Evolutionary conservation across 129 eudicot genomes (phyloP).

Genomic region (Flaveria trinervia): DNA sequence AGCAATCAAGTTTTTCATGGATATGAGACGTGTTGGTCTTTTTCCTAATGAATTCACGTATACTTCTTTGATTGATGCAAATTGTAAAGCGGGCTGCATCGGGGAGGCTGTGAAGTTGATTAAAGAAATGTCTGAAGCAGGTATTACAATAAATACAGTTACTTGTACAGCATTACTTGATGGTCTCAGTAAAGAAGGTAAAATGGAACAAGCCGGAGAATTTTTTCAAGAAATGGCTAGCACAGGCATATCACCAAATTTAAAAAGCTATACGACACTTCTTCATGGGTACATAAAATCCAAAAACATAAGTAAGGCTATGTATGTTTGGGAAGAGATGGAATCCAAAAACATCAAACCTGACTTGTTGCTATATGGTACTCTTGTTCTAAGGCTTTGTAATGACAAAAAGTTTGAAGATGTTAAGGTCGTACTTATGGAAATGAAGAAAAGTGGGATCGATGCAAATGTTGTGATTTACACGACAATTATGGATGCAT

Average conservation of each 20-base stretch:
- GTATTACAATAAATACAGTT: conserved; percentile 59
- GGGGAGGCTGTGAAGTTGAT: conserved; percentile 63
- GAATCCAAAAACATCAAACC: conserved; percentile 50
- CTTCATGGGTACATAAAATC: conserved; percentile 73
- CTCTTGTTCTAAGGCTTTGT: conserved; percentile 73
- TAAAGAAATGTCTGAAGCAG: conserved; percentile 76
- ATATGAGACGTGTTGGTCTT: conserved; percentile 86
- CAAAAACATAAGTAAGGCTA: conserved; percentile 50
- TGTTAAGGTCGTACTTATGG: conserved; percentile 49
- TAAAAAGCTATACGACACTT: conserved; percentile 63
- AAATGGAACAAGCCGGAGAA: conserved; percentile 73
- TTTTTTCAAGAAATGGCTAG: conserved; percentile 54
- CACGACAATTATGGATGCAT: conserved; percentile 70
- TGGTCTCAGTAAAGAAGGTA: conserved; percentile 69
- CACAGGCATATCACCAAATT: conserved; percentile 59
- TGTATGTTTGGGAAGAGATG: conserved; percentile 51
- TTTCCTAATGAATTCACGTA: conserved; percentile 80
- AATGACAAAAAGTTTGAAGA: conserved; percentile 63
- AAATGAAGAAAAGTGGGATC: conserved; percentile 59
- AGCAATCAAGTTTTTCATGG: conserved; percentile 81
- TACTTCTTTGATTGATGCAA: conserved; percentile 80
- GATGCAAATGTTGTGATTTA: conserved; percentile 58
- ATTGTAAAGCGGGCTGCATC: conserved; percentile 61
- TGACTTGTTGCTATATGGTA: conserved; percentile 61
- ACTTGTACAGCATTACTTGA: conserved; percentile 77